These are phyloP conservation scores for Paecilomyces sp. DNA, from an alignment of 2,329 filamentous ascomycete species.

Conservation along the genomic window DNA sequence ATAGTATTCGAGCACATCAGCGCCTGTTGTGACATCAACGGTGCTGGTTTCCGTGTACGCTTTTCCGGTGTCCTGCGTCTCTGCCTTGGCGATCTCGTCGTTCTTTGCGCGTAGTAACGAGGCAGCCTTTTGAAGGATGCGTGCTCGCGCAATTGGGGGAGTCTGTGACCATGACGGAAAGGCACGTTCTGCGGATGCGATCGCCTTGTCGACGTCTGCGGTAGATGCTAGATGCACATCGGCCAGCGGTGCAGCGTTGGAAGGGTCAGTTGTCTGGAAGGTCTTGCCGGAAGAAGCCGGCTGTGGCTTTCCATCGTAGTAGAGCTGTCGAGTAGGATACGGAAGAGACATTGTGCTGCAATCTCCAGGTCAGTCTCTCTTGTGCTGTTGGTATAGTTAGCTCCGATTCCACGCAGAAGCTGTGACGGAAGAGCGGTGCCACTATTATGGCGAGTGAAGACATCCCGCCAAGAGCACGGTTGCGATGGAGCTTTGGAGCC, in stretches of 20 bases:
- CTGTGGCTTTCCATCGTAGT: conserved; percentile 66
- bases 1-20: conserved; percentile 81
- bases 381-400: background rate
- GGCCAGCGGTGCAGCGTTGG: conserved; percentile 61
- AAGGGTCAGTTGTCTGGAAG: conserved; percentile 68
- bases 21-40: conserved; percentile 75
- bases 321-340: conserved; percentile 57
- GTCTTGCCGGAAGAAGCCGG: conserved; percentile 51
- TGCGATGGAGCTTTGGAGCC: background rate
- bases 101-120: conserved; percentile 67
- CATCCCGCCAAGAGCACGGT: background rate
- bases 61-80: conserved; percentile 83
- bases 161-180: conserved; percentile 73
- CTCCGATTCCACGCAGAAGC: background rate
- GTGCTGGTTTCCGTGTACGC: conserved; percentile 76
- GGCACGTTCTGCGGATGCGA: conserved; percentile 62
- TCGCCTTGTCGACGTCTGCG: conserved; percentile 62
- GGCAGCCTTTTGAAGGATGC: conserved; percentile 71
- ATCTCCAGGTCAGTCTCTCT: background rate
- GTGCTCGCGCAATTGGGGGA: conserved; percentile 64
- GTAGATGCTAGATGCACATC: conserved; percentile 64
- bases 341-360: conserved; percentile 20
- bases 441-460: background rate
- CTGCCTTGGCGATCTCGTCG: conserved; percentile 68
- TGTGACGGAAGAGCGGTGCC: background rate